Evolutionary conservation across 2,329 filamentous ascomycete genomes (phyloP), one percentile per base, ranked within the genome.

Genomic region (Colletotrichum caudatum): DNA sequence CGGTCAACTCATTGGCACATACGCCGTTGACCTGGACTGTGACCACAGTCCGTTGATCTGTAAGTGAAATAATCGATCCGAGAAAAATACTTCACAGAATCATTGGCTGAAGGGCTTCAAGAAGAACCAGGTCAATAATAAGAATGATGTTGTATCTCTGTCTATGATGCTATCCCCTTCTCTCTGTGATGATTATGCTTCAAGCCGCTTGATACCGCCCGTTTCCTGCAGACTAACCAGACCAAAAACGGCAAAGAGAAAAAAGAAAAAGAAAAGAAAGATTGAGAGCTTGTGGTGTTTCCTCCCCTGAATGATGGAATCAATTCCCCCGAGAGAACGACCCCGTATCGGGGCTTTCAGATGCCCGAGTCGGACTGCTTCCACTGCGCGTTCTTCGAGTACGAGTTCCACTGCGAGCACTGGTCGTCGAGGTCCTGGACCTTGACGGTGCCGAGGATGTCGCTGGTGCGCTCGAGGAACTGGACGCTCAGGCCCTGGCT

Each of bases 401-500:
- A 72, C 14, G 58, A 44, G 33, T 46, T 26, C 70, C 70, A 72
- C 16, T 54, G 33, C 35, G 64, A 29, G 6, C 70, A 72, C 37
- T 41, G 62, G 9, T n/a, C 12, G 12, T 72, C 70, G 2, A 72
- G 58, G 8, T 66, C 66, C 14, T 48, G 16, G 5, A 66, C 41
- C 62, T 56, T 66, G 50, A 72, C 20, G 3, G 35, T 41, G 16
- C 7, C 20, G 44, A n/a, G 18, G n/a, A 76, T 76, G 20, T 75
- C 74, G n/a, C 48, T 26, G 26, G 64, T 39, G 29, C 76, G 76
- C 76, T 80, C 88, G 37, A 89, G 75, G 76, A 89, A 87, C 76
- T 89, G 86, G 33, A 88, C 77, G 5, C 81, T 84, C 9, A 89
- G 79, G n/a, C 85, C 86, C 66, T 82, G 81, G 64, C 77, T 78